Percentiles rank a stretch among this genome's conserved stretches.
Evolutionary conservation across 164 flowering plant genomes (phyloP).

Genomic region (Chloranthus sessilifolius): DNA sequence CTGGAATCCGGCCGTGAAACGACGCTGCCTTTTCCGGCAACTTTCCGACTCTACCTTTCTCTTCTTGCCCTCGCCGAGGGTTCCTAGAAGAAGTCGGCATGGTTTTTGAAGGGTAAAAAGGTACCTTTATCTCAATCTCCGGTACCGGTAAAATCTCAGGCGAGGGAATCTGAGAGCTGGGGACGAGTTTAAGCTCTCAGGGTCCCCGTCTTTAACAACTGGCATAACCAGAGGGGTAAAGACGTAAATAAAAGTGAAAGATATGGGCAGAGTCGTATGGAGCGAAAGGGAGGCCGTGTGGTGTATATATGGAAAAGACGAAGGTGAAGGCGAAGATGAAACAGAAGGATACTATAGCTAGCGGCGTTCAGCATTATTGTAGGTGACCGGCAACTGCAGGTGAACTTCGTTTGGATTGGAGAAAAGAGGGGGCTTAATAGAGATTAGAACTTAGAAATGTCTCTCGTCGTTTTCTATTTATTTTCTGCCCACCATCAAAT

Average conservation of each 20-base stretch:
- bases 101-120: background rate
- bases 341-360: background rate
- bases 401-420: background rate
- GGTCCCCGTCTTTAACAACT: slow-evolving; percentile 22
- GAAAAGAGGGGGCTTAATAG: too few species aligned
- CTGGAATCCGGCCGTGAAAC: slow-evolving; percentile 45
- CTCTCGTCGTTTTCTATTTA: too few species aligned
- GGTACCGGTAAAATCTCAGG: slow-evolving; percentile 47
- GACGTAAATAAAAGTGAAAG: slow-evolving; percentile 1
- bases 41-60: slow-evolving; percentile 36
- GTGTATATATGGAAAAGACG: background rate
- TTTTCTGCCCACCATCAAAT: too few species aligned
- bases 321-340: background rate
- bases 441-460: too few species aligned
- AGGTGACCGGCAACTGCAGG: slow-evolving; percentile 12
- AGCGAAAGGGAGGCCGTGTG: background rate
- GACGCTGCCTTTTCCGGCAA: slow-evolving; percentile 52
- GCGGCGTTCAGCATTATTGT: slow-evolving; percentile 4
- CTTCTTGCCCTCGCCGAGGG: slow-evolving; percentile 28
- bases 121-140: slow-evolving; percentile 39
- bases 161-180: slow-evolving; percentile 63
- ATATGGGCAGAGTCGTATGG: background rate
- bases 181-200: slow-evolving; percentile 45
- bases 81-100: slow-evolving; percentile 11
- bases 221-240: slow-evolving; percentile 35